These are phyloP conservation scores for Schizosaccharomyces osmophilus DNA, from an alignment of 805 yeast genomes.

Conservation along the genomic window DNA sequence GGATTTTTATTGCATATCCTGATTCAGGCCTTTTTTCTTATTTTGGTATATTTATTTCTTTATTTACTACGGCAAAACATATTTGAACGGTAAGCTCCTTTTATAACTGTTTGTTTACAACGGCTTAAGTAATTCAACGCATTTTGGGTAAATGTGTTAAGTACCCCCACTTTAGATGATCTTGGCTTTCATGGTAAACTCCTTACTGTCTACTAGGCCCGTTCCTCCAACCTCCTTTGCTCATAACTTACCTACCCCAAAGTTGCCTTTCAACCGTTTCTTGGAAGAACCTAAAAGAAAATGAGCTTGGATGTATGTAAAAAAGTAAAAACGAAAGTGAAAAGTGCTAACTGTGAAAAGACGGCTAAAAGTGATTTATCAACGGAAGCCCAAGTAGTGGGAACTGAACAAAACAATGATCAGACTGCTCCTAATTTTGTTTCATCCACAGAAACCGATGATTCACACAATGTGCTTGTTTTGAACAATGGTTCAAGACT, in stretches of 20 bases:
- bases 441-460: not conserved
- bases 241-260: not conserved
- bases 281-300: not conserved
- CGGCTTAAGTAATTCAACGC: too few species aligned
- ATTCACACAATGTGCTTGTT: not conserved
- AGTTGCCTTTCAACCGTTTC: not conserved
- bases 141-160: too few species aligned
- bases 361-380: not conserved
- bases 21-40: too few species aligned
- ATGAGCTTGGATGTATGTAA: not conserved
- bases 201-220: too few species aligned
- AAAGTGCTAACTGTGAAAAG: not conserved
- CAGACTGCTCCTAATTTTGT: not conserved
- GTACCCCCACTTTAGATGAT: too few species aligned
- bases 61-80: too few species aligned
- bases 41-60: too few species aligned
- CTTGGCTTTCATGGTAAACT: too few species aligned
- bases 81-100: too few species aligned
- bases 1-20: too few species aligned
- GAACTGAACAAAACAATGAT: not conserved
- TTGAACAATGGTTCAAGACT: slow-evolving; percentile 16
- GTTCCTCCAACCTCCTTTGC: too few species aligned
- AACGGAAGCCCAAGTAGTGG: not conserved
- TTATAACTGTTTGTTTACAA: too few species aligned
- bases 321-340: not conserved